Percentiles rank a stretch among this genome's conserved stretches.
Evolutionary conservation across 2,329 filamentous ascomycete genomes (phyloP).

Genomic region (Orbilia blumenaviensis): DNA sequence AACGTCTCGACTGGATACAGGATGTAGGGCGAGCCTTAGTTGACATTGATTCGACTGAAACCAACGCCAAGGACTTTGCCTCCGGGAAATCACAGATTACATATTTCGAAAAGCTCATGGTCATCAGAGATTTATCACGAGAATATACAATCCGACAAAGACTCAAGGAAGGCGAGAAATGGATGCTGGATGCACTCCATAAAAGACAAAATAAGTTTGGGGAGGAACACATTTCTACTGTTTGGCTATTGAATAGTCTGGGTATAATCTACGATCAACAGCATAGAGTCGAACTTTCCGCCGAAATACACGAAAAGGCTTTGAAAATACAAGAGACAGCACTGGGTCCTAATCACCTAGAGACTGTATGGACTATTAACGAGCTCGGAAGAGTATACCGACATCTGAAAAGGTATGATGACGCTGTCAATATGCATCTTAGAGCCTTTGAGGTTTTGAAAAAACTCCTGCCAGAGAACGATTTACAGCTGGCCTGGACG

Average conservation of each 20-base stretch:
- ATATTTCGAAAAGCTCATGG: constrained; percentile 54
- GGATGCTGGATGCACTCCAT: constrained; percentile 36
- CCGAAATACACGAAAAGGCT: constrained; percentile 43
- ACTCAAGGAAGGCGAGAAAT: constrained; percentile 31
- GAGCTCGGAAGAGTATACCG: constrained; percentile 53
- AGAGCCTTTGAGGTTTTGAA: constrained; percentile 24
- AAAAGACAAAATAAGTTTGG: constrained; percentile 4
- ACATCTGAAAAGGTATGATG: constrained; percentile 30
- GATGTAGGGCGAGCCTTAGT: constrained; percentile 21
- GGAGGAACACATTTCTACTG: constrained; percentile 17
- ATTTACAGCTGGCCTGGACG: constrained; percentile 52
- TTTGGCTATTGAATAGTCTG: constrained; percentile 53
- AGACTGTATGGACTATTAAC: constrained; percentile 52
- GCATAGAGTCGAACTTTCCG: constrained; percentile 27
- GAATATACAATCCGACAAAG: constrained; percentile 40
- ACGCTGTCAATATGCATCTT: constrained; percentile 45
- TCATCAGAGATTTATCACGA: constrained; percentile 52
- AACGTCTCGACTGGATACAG: constrained; percentile 42
- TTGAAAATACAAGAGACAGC: constrained; percentile 19
- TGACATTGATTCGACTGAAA: constrained; percentile 29
- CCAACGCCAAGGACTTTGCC: background rate
- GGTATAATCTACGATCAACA: constrained; percentile 54
- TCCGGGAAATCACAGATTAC: constrained; percentile 15
- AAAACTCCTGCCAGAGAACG: constrained; percentile 5
- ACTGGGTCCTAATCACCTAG: constrained; percentile 15